These are phyloP conservation scores for Dioscorea zingiberensis DNA, from an alignment of 106 monocot species.

Conservation along the genomic window DNA sequence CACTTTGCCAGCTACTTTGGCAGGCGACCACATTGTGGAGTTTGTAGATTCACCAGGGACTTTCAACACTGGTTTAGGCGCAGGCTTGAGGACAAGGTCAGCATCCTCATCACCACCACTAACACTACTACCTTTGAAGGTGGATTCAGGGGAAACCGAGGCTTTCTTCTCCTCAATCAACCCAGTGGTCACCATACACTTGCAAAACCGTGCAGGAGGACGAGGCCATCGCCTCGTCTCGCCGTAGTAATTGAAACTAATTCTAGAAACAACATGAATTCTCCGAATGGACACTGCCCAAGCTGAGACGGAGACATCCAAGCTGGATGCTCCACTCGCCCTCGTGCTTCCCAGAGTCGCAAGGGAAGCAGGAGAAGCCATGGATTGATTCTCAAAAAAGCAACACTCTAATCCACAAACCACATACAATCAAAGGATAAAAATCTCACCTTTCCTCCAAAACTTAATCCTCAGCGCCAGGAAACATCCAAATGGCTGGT, in stretches of 20 bases:
- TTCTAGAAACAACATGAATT: conserved; percentile 50
- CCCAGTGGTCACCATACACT: conserved; percentile 63
- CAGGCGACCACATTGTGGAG: conserved; percentile 11
- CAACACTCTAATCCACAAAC: neutral
- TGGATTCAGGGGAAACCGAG: conserved; percentile 48
- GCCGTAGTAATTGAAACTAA: conserved; percentile 26
- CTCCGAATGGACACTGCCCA: conserved; percentile 24
- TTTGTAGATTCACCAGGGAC: conserved; percentile 14
- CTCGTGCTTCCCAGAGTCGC: conserved; percentile 63
- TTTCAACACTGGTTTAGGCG: conserved; percentile 58
- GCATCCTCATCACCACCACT: conserved; percentile 18
- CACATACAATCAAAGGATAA: neutral
- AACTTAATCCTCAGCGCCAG: conserved; percentile 3
- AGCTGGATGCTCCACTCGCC: conserved; percentile 19
- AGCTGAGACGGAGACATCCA: conserved; percentile 29
- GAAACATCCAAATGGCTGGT: neutral
- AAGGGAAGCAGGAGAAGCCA: conserved; percentile 85
- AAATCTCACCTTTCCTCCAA: conserved; percentile 17
- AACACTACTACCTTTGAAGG: conserved; percentile 25
- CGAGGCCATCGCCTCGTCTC: conserved; percentile 25
- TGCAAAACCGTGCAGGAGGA: conserved; percentile 26
- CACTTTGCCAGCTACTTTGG: conserved; percentile 9
- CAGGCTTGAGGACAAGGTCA: conserved; percentile 70
- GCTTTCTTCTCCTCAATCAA: conserved; percentile 54
- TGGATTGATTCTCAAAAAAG: conserved; percentile 3